A percentile compares a stretch with the other conserved stretches of the same genome.
Conservation (phyloP, 129 eudicot genomes). For the Daucus carota region DNA sequence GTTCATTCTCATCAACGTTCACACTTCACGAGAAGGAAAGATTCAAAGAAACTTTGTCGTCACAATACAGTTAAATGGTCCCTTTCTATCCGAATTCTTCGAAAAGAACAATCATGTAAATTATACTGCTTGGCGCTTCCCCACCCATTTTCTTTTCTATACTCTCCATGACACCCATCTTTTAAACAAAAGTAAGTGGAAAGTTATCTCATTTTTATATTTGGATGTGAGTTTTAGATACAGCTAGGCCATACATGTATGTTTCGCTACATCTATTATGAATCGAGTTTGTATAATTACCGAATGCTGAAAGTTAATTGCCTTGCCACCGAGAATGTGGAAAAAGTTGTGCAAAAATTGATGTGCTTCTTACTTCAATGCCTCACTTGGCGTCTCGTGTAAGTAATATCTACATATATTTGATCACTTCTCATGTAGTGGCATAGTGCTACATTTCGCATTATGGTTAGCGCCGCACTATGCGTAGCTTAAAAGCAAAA, state of each 20-base stretch:
- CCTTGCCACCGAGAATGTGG: not conserved
- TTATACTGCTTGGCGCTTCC: not conserved
- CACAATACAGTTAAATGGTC: not conserved
- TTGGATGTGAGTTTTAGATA: not conserved
- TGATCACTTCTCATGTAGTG: no score
- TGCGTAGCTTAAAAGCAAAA: not conserved
- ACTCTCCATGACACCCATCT: not conserved
- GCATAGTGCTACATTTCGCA: not conserved
- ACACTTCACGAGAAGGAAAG: not conserved
- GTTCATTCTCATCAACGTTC: not conserved
- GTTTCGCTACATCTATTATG: not conserved
- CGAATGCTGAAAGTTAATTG: not conserved
- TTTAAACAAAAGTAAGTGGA: not conserved
- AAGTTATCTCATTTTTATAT: not conserved
- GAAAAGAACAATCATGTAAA: not conserved
- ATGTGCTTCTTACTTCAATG: not conserved
- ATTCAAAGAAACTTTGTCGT: not conserved
- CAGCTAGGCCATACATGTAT: not conserved
- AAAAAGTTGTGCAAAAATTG: not conserved
- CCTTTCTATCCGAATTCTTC: not conserved
- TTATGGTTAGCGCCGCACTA: not conserved
- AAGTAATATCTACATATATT: not conserved
- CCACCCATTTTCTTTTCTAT: slow-evolving; percentile 4
- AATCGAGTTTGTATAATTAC: not conserved
- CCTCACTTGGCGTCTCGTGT: not conserved